A percentile compares a stretch with the other conserved stretches of the same genome.
These are phyloP conservation scores for Mycena olivaceomarginata DNA, from an alignment of 768 basidiomycete species.

Conservation along the genomic window DNA sequence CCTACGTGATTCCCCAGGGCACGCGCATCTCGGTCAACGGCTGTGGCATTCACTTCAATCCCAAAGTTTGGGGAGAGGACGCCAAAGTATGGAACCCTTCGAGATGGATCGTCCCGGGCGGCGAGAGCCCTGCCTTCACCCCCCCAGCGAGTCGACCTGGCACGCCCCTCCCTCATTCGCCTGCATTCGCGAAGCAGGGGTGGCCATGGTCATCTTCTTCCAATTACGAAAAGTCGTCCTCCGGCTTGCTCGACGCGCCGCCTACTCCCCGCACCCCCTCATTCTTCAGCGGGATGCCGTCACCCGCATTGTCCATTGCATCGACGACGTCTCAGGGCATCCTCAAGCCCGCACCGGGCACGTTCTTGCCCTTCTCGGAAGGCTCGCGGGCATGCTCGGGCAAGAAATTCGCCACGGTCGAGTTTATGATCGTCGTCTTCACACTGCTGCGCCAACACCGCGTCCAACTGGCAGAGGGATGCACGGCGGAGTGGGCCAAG, in stretches of 20 bases:
- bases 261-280: slow-evolving; percentile 1
- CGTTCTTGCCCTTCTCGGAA: slow-evolving; percentile 40
- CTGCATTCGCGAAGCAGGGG: neutral
- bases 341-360: slow-evolving; percentile 34
- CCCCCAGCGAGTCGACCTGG: neutral
- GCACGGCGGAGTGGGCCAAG: slow-evolving; percentile 17
- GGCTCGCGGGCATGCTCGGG: slow-evolving; percentile 41
- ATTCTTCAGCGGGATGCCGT: neutral
- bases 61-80: slow-evolving; percentile 33
- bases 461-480: slow-evolving; percentile 22
- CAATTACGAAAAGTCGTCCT: neutral
- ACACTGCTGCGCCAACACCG: slow-evolving; percentile 26
- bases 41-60: slow-evolving; percentile 20
- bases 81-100: slow-evolving; percentile 23
- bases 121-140: neutral
- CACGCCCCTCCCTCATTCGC: neutral
- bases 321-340: slow-evolving; percentile 11
- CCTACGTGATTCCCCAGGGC: slow-evolving; percentile 19
- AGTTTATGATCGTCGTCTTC: slow-evolving; percentile 30
- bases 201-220: neutral
- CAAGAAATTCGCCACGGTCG: slow-evolving; percentile 36
- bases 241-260: neutral
- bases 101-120: slow-evolving; percentile 32
- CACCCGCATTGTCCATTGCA: neutral
- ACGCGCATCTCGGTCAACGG: slow-evolving; percentile 34